phyloP scores from a whole-genome alignment of 2,329 filamentous ascomycete species.

The Furcasterigmium sp. region DNA sequence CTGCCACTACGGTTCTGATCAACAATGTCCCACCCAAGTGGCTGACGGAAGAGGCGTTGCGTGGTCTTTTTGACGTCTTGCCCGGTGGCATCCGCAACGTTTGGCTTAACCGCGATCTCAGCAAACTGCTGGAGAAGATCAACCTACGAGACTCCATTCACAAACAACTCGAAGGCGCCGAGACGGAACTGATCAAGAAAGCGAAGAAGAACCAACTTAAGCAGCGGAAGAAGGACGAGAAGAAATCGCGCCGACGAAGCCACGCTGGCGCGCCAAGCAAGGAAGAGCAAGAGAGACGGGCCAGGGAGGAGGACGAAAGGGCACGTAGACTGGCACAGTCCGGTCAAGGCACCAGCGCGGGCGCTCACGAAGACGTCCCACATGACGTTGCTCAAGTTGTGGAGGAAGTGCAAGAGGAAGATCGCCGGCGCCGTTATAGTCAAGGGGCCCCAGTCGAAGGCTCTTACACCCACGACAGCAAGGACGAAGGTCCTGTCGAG shows the following conservation, averaged over 20 bases:
- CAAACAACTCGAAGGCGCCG: constrained; percentile 67
- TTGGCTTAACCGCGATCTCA: constrained; percentile 91
- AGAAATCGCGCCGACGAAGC: constrained; percentile 51
- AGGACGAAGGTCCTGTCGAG: too few relatives aligned
- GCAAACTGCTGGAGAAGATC: constrained; percentile 79
- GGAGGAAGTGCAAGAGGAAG: constrained; percentile 28
- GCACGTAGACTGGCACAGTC: constrained; percentile 46
- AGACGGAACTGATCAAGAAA: constrained; percentile 76
- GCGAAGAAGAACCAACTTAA: constrained; percentile 79
- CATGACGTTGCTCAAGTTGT: constrained; percentile 44
- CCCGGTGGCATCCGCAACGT: constrained; percentile 92
- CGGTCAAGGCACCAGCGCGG: constrained; percentile 43
- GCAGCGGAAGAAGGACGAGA: constrained; percentile 57
- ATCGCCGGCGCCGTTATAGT: constrained; percentile 11
- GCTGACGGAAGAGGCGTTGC: constrained; percentile 76
- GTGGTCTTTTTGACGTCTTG: constrained; percentile 88
- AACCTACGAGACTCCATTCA: constrained; percentile 69
- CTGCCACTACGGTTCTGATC: constrained; percentile 91
- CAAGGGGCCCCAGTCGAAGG: constrained; percentile 1
- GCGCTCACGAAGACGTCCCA: constrained; percentile 47
- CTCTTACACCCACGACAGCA: neutral
- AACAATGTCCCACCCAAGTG: constrained; percentile 87
- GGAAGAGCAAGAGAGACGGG: constrained; percentile 40
- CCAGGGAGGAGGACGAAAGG: constrained; percentile 42
- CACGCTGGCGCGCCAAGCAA: constrained; percentile 46